phyloP scores from a whole-genome alignment of 2,329 filamentous ascomycete genomes.

The Pyricularia sp. region DNA sequence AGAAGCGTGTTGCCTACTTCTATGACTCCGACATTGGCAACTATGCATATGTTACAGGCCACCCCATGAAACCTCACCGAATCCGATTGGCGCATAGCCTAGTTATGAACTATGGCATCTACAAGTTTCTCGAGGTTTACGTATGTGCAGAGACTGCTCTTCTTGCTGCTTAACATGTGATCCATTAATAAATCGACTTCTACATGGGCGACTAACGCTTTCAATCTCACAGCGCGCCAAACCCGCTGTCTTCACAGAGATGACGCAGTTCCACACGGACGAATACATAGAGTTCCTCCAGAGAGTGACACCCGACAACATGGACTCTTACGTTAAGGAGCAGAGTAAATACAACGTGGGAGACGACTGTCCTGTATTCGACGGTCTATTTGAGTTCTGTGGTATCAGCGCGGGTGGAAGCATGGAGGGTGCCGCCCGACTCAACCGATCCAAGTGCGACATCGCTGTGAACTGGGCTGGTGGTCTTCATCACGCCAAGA shows the following conservation, averaged over 20 bases:
- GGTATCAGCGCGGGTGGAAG: constrained; percentile 90
- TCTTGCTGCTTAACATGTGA: not conserved
- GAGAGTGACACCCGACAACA: constrained; percentile 97
- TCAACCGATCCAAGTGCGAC: constrained; percentile 86
- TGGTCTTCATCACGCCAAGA: constrained; percentile 94
- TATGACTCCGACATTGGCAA: constrained; percentile 98
- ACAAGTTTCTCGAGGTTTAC: constrained; percentile 95
- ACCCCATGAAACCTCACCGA: constrained; percentile 98
- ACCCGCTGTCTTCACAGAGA: constrained; percentile 79
- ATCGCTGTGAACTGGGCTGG: constrained; percentile 99
- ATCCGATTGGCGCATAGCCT: constrained; percentile 91
- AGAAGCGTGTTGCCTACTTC: constrained; percentile 91
- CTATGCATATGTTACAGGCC: constrained; percentile 92
- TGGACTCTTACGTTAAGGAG: constrained; percentile 87
- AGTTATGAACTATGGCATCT: constrained; percentile 91
- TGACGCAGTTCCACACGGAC: constrained; percentile 88
- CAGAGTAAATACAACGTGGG: constrained; percentile 91
- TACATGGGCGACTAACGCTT: constrained; percentile 14
- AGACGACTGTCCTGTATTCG: constrained; percentile 95
- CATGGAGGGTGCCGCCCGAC: constrained; percentile 83
- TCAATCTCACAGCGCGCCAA: constrained; percentile 59
- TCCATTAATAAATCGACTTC: constrained; percentile 23
- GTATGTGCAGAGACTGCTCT: constrained; percentile 43
- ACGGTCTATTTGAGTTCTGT: constrained; percentile 95
- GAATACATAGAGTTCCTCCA: constrained; percentile 93